Evolutionary conservation across 2,329 filamentous ascomycete genomes (phyloP), one percentile per base, ranked within the genome.

Genomic region (Massarina eburnea): DNA sequence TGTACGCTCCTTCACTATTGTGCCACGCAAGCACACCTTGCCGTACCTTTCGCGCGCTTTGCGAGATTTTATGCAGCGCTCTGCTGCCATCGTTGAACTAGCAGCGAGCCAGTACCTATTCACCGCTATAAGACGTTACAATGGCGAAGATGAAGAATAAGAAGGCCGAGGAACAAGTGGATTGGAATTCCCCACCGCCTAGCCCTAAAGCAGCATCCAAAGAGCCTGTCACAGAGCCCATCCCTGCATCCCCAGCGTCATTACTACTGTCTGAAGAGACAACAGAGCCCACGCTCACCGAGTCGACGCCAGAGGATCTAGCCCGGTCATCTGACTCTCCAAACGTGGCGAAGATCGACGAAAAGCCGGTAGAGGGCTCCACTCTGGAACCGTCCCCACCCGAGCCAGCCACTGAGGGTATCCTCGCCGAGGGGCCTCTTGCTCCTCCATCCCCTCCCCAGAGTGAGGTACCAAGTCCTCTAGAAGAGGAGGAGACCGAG

Each of bases 21-120:
- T 68, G 66, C 68, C 63, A 69, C 67, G 66, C 64, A 65, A 66
- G 61, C 66, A 66, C 55, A 44, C 46, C 43, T 55, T 58, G 59
- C 62, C 53, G 57, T 50, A 57, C 54, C 46, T 54, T 55, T 46
- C 54, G 55, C 39, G 49, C 40, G 49, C 33, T 45, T 41, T 45
- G 45, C 20, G 18, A 54, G 39, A 47, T 39, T 39, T 52, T 48
- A 54, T 62, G 57, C 53, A 49, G 57, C n/a, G n/a, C n/a, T n/a
- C n/a, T 46, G 57, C 56, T 66, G 54, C 58, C 57, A 55, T 55
- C 51, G 43, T 55, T 41, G 4, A 52, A 30, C 43, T 53, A 42
- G 49, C 43, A 27, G 32, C 22, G 46, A 29, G 39, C 54, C 47
- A 34, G 45, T 41, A 40, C 44, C 51, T 34, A 34, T 43, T 33